Percentiles rank a stretch among this genome's conserved stretches.
Conservation (phyloP, 805 yeast genomes). For the Kodamaea kakaduensis region DNA sequence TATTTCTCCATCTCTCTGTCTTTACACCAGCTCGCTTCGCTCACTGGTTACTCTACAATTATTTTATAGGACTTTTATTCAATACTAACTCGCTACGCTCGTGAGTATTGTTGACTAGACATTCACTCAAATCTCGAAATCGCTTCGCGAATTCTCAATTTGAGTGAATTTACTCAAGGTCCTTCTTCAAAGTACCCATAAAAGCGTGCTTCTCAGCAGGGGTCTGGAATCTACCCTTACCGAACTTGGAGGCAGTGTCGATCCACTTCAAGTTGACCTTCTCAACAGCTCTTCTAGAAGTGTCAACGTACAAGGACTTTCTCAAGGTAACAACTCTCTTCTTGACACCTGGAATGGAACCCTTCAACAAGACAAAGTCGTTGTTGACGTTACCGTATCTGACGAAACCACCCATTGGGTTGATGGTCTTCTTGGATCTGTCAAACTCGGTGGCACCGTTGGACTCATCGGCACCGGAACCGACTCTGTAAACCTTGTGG, state of each 20-base stretch:
- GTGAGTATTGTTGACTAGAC: no score
- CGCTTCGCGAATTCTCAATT: no score
- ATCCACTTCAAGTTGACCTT: slow-evolving; percentile 98
- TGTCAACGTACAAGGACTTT: slow-evolving; percentile 96
- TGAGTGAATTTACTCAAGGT: slow-evolving; percentile 57
- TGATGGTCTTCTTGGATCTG: slow-evolving; percentile 99
- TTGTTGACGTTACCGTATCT: slow-evolving; percentile 97
- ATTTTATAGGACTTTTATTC: no score
- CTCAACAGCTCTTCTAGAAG: slow-evolving; percentile 97
- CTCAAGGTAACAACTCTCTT: slow-evolving; percentile 99
- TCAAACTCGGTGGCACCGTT: slow-evolving; percentile 96
- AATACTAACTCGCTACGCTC: no score
- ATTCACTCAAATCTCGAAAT: no score
- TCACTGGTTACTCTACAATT: no score
- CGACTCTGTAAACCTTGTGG: slow-evolving; percentile 99
- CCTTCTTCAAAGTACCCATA: slow-evolving; percentile 99
- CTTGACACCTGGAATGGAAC: slow-evolving; percentile 99
- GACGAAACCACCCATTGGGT: slow-evolving; percentile 99
- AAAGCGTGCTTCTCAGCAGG: slow-evolving; percentile 99
- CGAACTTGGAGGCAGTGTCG: slow-evolving; percentile 99
- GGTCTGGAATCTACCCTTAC: slow-evolving; percentile 99
- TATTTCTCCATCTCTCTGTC: no score
- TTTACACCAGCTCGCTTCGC: no score
- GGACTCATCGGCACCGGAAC: slow-evolving; percentile 92
- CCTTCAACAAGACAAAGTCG: slow-evolving; percentile 97